Percentiles rank a stretch among this genome's conserved stretches.
Conservation (phyloP, 352 stramenopile species). For the Phytophthora pluvialis region DNA sequence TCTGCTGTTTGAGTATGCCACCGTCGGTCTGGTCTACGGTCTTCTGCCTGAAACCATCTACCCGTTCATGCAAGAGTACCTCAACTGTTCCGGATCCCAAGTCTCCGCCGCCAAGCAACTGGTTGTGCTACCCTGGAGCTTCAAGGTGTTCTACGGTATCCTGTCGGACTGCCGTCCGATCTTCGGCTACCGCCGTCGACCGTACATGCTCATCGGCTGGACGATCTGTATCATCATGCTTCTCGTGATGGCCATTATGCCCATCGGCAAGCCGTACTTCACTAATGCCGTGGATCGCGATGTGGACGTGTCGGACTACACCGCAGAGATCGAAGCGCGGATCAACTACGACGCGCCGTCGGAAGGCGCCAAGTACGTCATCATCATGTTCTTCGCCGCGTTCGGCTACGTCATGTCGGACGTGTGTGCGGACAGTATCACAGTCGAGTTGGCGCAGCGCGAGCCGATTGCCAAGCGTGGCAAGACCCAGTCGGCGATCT, state of each 20-base stretch:
- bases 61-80: conserved; percentile 46
- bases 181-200: conserved; percentile 58
- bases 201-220: conserved; percentile 68
- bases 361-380: conserved; percentile 38
- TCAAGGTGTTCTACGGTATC: conserved; percentile 44
- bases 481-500: conserved; percentile 54
- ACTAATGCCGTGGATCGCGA: conserved; percentile 22
- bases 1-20: conserved; percentile 48
- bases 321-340: conserved; percentile 24
- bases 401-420: conserved; percentile 36
- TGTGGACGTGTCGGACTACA: conserved; percentile 29
- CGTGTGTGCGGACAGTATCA: conserved; percentile 44
- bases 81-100: conserved; percentile 51
- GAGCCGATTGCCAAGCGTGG: conserved; percentile 53
- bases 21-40: conserved; percentile 47
- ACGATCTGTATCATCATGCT: conserved; percentile 50
- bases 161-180: conserved; percentile 45
- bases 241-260: conserved; percentile 47
- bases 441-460: conserved; percentile 56
- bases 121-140: conserved; percentile 56
- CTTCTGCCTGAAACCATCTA: conserved; percentile 51
- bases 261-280: conserved; percentile 59
- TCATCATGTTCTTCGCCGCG: conserved; percentile 34
- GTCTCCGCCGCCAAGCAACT: conserved; percentile 45
- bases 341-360: conserved; percentile 46